Conservation (phyloP, 2,329 filamentous ascomycete species). For the Talaromyces piceae region DNA sequence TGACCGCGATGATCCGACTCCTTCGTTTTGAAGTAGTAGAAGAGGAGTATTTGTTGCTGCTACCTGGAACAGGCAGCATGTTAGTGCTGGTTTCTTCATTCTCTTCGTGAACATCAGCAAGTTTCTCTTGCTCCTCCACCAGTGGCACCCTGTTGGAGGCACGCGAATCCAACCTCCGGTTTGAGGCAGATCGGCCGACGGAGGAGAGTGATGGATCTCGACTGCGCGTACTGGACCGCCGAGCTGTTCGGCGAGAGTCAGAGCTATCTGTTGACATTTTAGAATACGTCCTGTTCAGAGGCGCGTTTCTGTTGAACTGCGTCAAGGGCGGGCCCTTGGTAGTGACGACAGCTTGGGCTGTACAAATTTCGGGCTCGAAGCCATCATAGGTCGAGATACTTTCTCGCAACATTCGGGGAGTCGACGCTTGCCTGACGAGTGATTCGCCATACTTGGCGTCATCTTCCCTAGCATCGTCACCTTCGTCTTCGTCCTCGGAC, state of each 20-base stretch:
- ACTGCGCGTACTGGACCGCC: constrained; percentile 8
- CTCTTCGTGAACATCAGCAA: constrained; percentile 3
- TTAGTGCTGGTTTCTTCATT: neutral
- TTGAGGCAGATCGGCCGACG: constrained; percentile 18
- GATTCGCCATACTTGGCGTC: constrained; percentile 4
- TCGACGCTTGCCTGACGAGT: constrained; percentile 11
- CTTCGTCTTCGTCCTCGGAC: constrained; percentile 41
- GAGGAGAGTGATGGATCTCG: constrained; percentile 23
- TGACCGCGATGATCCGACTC: constrained; percentile 46
- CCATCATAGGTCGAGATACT: constrained; percentile 35
- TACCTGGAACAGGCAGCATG: neutral
- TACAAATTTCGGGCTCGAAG: constrained; percentile 37
- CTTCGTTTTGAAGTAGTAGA: constrained; percentile 28
- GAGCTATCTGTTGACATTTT: constrained; percentile 18
- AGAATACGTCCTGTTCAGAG: constrained; percentile 19
- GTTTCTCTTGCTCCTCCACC: constrained; percentile 25
- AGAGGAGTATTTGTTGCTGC: constrained; percentile 3
- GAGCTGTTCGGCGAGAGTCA: constrained; percentile 10
- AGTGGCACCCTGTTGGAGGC: constrained; percentile 26
- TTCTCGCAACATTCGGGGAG: constrained; percentile 21
- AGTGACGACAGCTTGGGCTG: constrained; percentile 31
- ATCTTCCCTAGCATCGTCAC: constrained; percentile 21
- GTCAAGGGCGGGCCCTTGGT: constrained; percentile 21
- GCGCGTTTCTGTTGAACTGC: constrained; percentile 20
- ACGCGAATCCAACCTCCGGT: constrained; percentile 20